Evolutionary conservation across 805 yeast genomes (phyloP), one percentile per base, ranked within the genome.

Genomic region (Kuraishia piskuri): DNA sequence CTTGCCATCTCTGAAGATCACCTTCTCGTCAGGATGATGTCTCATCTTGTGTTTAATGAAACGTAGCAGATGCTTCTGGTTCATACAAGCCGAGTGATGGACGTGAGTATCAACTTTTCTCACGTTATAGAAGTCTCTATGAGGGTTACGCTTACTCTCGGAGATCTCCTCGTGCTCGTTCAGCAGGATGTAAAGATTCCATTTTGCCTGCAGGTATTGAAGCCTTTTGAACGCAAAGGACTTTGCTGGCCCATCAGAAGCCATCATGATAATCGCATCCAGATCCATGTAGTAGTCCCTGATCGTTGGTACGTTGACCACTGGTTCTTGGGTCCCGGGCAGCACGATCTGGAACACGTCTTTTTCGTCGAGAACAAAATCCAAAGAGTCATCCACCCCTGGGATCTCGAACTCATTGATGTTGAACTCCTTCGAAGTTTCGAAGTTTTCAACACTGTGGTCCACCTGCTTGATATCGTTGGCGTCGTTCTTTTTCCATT

Each of bases 11-110:
- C 99, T 86, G 70, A 79, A 85, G 50, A 95, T 94, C 14, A 94
- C 99, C 57, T 87, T 85, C 66, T 95, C 97, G 59, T 89, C 79
- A 2, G 96, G 91, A 49, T 75, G 73, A 55, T 89, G 88, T 72
- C 92, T 90, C 70, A 94, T 83, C 72, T 94, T 94, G 67, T 90
- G 89, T 70, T 94, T 94, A 68, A 94, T 94, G 68, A 89, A 94
- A 62, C 99, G 84, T 59, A 94, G 75, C 62, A 94, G 73, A 72
- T 94, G 99, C 70, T 94, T 94, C 71, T 94, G 99, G 64, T 95
- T 95, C 98, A 95, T 95, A 69, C 97, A 91, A 10, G 99, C 99
- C 9, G 97, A 88, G 68, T 95, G 99, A 68, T 94, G 99, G 61
- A 94, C 96, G 76, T 94, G 99, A 20, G 98, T 94, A 66, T 92